A percentile compares a stretch with the other conserved stretches of the same genome.
These are phyloP conservation scores for Peronospora farinosa DNA, from an alignment of 352 stramenopile genomes.

Conservation along the genomic window DNA sequence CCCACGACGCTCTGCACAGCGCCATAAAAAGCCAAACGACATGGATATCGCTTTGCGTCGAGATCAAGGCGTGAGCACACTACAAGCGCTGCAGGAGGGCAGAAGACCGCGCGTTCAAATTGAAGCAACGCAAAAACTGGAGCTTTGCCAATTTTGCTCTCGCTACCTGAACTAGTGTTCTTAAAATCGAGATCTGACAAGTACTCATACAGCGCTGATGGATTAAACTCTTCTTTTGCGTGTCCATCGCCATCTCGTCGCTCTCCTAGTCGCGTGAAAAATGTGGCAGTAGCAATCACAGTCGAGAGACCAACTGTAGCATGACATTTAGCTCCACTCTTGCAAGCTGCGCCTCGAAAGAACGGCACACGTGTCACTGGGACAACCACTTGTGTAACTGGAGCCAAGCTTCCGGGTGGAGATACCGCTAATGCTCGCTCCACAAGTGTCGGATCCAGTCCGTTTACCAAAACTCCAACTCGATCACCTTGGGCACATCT, in stretches of 20 bases:
- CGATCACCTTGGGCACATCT: constrained; percentile 89
- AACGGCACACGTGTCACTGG: constrained; percentile 51
- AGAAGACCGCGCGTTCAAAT: constrained; percentile 63
- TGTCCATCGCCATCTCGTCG: neutral
- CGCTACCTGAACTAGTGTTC: neutral
- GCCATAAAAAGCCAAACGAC: constrained; percentile 72
- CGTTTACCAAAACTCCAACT: constrained; percentile 91
- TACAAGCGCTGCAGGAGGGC: constrained; percentile 39
- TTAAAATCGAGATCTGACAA: constrained; percentile 30
- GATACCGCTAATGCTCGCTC: constrained; percentile 58
- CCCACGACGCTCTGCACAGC: constrained; percentile 38
- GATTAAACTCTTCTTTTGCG: constrained; percentile 28
- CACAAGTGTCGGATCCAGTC: constrained; percentile 49
- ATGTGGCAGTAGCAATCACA: constrained; percentile 55
- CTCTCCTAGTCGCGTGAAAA: constrained; percentile 37
- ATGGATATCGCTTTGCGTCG: constrained; percentile 50
- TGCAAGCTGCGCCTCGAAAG: constrained; percentile 39
- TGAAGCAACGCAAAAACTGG: constrained; percentile 49
- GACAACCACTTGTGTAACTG: constrained; percentile 50
- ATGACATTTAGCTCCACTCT: constrained; percentile 68
- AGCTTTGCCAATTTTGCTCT: neutral
- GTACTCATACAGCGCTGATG: constrained; percentile 38
- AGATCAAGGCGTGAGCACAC: constrained; percentile 75
- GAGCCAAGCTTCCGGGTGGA: constrained; percentile 38
- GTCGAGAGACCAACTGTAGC: constrained; percentile 72